Evolutionary conservation across 2,329 filamentous ascomycete species (phyloP).

Genomic region (Salinomyces thailandicus): DNA sequence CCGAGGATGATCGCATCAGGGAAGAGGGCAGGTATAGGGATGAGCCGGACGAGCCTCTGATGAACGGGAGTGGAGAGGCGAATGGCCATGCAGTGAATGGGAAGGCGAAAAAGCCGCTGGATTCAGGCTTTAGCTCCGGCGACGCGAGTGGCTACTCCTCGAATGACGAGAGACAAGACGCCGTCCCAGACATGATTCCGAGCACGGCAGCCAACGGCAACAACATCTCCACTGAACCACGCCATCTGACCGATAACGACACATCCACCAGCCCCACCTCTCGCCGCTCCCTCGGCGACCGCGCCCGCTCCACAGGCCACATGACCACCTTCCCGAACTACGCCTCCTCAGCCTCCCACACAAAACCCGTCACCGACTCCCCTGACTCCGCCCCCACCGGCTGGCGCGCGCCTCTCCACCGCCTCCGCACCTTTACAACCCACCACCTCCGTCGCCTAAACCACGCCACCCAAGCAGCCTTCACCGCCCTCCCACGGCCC

Average conservation of each 20-base stretch:
- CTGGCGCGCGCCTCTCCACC: constrained; percentile 19
- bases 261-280: background rate
- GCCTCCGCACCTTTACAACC: constrained; percentile 9
- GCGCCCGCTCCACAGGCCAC: constrained; percentile 38
- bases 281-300: constrained; percentile 8
- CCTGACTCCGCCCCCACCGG: constrained; percentile 7
- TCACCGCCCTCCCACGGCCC: constrained; percentile 41
- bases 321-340: constrained; percentile 40
- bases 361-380: constrained; percentile 2
- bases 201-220: constrained; percentile 42
- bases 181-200: constrained; percentile 20
- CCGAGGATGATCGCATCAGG: constrained; percentile 28
- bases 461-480: constrained; percentile 28
- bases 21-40: constrained; percentile 48
- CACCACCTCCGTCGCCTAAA: constrained; percentile 18
- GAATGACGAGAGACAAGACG: constrained; percentile 10
- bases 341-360: constrained; percentile 15
- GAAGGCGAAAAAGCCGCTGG: constrained; percentile 11
- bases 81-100: constrained; percentile 3
- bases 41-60: constrained; percentile 34
- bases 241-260: constrained; percentile 24
- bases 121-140: constrained; percentile 40
- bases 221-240: constrained; percentile 28
- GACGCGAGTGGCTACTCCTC: constrained; percentile 21
- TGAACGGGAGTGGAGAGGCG: constrained; percentile 10